Evolutionary conservation across 202 grass and related monocot species (phyloP).

Genomic region (Saccharum hybrid): DNA sequence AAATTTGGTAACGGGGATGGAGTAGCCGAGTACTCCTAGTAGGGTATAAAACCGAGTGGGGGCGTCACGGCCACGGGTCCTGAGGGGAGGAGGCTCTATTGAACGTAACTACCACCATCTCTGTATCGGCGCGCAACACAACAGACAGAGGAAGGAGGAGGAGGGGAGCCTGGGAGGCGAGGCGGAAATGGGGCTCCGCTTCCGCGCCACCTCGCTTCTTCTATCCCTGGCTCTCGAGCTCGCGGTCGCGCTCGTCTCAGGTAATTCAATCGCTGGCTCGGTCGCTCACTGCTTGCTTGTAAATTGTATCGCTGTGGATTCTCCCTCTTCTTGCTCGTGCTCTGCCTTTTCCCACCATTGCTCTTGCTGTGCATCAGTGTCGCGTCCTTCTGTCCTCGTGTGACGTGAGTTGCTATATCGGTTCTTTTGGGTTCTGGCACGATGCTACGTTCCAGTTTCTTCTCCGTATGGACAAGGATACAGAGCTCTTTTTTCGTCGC

Average conservation of each 20-base stretch:
- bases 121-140: background rate
- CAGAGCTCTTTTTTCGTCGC: background rate
- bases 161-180: background rate
- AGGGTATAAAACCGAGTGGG: background rate
- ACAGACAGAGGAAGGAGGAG: background rate
- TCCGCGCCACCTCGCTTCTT: constrained; percentile 41
- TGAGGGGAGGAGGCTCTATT: background rate
- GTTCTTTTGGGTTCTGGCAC: background rate
- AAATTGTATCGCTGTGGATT: background rate
- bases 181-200: constrained; percentile 42
- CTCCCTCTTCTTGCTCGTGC: background rate
- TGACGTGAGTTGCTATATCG: background rate
- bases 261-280: constrained; percentile 17
- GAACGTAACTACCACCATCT: background rate
- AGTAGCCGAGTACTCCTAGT: background rate
- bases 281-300: no score
- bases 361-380: constrained; percentile 36
- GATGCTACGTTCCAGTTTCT: background rate
- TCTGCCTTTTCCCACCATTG: background rate
- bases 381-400: background rate
- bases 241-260: constrained; percentile 50
- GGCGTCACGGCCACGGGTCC: background rate
- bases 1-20: background rate
- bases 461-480: background rate
- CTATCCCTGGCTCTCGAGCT: constrained; percentile 44